Evolutionary conservation across 116 monocot species (phyloP), one percentile per base, ranked within the genome.

Genomic region (Iris pallida): DNA sequence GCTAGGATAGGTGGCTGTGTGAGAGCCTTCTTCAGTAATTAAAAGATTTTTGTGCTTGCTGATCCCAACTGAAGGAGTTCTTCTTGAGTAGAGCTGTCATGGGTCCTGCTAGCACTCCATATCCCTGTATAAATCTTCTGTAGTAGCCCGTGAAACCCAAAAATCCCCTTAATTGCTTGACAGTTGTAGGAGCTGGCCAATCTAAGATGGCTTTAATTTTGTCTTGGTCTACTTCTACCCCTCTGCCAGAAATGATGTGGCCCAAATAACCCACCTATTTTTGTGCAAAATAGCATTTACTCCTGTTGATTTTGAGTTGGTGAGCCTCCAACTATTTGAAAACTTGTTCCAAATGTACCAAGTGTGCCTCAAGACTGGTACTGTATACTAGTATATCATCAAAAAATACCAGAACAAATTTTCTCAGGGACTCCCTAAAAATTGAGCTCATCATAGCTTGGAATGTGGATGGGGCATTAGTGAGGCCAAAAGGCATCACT

Each of bases 201-300:
- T 20, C 16, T 4, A 41, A 0, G 43, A 58, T 45, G 0, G 48
- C 42, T 30, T 42, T 15, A 40, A 62, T 62, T 41, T 71, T 71
- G 6, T 57, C 11, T 10, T 4, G 58, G 56, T 64, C 44, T 6
- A 13, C 64, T 20, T 13, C 43, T 8, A 68, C 55, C 1, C 68
- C 71, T 49, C 30, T 7, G 0, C 12, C 17, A 17, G 71, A 46
- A 19, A 71, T 71, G 1, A 47, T 17, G 16, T 71, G 45, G 1
- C 71, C 71, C 59, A 71, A 71, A 49, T 71, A 71, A 10, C 47
- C 18, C 2, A 71, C 46, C 44, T 69, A 0, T 60, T 46, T 2
- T 41, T 60, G 20, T 7, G 59, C 71, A 59, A 71, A 71, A 0
- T 11, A 2, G 16, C 71, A 71, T 45, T 71, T 71, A 4, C n/a